Evolutionary conservation across 2,329 filamentous ascomycete species (phyloP), one percentile per base, ranked within the genome.

Genomic region (Elsinoe batatas): DNA sequence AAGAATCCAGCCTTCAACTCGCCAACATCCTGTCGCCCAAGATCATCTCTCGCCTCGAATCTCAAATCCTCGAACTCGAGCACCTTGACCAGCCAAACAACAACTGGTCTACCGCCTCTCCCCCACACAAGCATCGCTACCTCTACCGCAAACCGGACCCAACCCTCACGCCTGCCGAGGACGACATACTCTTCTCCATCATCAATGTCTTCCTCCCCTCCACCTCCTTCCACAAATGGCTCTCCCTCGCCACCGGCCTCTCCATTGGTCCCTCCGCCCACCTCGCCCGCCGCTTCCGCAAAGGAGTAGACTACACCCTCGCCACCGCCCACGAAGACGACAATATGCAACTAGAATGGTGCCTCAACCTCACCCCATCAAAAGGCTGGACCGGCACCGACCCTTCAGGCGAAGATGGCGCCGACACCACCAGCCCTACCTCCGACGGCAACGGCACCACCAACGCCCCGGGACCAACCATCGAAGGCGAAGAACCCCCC

Each of bases 51-150:
- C 79, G 80, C 7, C 74, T 98, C n/a, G 81, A 79, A 47, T 74
- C 79, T 2, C 88, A 89, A 62, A 77, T 97, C 46, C 79, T 56
- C 30, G 47, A 54, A 12, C 43, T 55, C 11, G 59, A 60, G n/a
- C 54, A 55, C 35, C 55, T 54, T 6, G 54, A 57, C 10, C 64
- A 76, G 76, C 44, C 72, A 72, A 59, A 79, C 75, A 22, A 17
- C 17, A 26, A 22, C 13, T 60, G 57, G 57, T 36, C 40, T 0
- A 66, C 62, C 7, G 88, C 93, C 5, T 80, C 82, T 32, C 93
- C 93, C 37, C 93, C 93, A 0, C 91, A 98, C 73, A 98, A 98
- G 74, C 90, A 96, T 67, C 87, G 91, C 12, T 98, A 86, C 69
- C 76, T 95, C 1, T 98, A 93, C 71, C 79, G 88, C 58, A 83